These are phyloP conservation scores for Sphagnurus paluster DNA, from an alignment of 1,284 basidiomycete genomes.

Conservation along the genomic window DNA sequence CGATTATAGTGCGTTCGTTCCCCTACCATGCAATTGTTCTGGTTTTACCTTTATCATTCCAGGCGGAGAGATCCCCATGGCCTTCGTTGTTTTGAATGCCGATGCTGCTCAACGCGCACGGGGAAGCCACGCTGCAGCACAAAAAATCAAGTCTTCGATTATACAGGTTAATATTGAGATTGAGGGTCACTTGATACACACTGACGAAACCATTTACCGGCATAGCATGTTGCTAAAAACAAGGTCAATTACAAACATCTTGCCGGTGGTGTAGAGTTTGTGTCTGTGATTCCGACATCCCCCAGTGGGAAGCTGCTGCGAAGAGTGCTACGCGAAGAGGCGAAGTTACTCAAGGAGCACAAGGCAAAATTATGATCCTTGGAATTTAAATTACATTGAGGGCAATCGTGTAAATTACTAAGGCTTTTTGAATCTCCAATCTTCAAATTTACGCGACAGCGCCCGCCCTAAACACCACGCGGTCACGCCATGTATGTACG, in stretches of 20 bases:
- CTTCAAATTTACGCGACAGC: slow-evolving; percentile 34
- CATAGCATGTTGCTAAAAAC: slow-evolving; percentile 70
- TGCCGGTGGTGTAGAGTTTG: slow-evolving; percentile 63
- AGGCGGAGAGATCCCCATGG: slow-evolving; percentile 68
- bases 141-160: slow-evolving; percentile 43
- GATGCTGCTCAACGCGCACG: slow-evolving; percentile 39
- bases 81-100: slow-evolving; percentile 55
- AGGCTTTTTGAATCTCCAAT: too few relatives aligned
- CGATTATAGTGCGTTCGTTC: slow-evolving; percentile 48
- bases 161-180: slow-evolving; percentile 37
- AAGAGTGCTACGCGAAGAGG: slow-evolving; percentile 54
- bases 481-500: slow-evolving; percentile 4
- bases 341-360: slow-evolving; percentile 26
- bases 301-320: slow-evolving; percentile 55
- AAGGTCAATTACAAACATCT: slow-evolving; percentile 74
- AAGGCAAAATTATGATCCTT: slow-evolving; percentile 14
- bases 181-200: neutral
- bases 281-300: slow-evolving; percentile 64
- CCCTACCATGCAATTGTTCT: neutral
- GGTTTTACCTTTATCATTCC: neutral
- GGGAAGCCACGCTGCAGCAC: slow-evolving; percentile 29
- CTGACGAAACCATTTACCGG: neutral
- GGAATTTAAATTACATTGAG: too few relatives aligned
- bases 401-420: too few relatives aligned
- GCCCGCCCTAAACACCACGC: slow-evolving; percentile 35